phyloP scores from a whole-genome alignment of 2,329 filamentous ascomycete genomes.

The Cadophora sp. region DNA sequence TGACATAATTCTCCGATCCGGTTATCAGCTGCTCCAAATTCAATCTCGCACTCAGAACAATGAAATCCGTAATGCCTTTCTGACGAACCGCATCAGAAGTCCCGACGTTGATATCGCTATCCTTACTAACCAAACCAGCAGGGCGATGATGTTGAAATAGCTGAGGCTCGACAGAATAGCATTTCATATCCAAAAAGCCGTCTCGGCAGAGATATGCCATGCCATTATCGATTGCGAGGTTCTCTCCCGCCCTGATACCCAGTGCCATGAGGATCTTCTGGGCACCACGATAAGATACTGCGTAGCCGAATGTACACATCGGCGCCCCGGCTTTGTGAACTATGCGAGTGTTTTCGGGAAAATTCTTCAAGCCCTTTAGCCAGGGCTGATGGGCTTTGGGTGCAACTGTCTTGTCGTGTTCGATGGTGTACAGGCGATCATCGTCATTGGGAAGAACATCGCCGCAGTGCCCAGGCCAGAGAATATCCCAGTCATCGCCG shows the following conservation, averaged over 20 bases:
- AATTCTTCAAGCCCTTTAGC: constrained; percentile 23
- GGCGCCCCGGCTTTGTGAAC: constrained; percentile 42
- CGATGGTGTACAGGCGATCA: constrained; percentile 33
- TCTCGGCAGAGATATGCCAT: constrained; percentile 45
- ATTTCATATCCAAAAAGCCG: constrained; percentile 44
- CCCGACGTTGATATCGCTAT: constrained; percentile 45
- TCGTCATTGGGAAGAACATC: constrained; percentile 24
- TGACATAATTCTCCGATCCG: constrained; percentile 24
- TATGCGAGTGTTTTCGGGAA: constrained; percentile 36
- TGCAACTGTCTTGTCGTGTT: constrained; percentile 41
- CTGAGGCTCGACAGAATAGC: constrained; percentile 45
- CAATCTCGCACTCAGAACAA: constrained; percentile 47
- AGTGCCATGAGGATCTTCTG: constrained; percentile 69
- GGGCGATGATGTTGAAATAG: constrained; percentile 47
- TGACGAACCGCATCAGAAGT: constrained; percentile 34
- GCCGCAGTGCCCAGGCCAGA: constrained; percentile 49
- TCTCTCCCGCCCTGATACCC: constrained; percentile 46
- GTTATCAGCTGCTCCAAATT: constrained; percentile 46
- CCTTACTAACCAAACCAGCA: constrained; percentile 41
- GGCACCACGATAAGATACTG: constrained; percentile 41
- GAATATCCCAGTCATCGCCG: constrained; percentile 49
- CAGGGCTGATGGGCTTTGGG: constrained; percentile 31
- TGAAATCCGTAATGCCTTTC: constrained; percentile 46
- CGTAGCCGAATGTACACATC: constrained; percentile 47
- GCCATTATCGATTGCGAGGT: constrained; percentile 44